phyloP scores from a whole-genome alignment of 2,329 filamentous ascomycete species.

The Corinectria fuckeliana region DNA sequence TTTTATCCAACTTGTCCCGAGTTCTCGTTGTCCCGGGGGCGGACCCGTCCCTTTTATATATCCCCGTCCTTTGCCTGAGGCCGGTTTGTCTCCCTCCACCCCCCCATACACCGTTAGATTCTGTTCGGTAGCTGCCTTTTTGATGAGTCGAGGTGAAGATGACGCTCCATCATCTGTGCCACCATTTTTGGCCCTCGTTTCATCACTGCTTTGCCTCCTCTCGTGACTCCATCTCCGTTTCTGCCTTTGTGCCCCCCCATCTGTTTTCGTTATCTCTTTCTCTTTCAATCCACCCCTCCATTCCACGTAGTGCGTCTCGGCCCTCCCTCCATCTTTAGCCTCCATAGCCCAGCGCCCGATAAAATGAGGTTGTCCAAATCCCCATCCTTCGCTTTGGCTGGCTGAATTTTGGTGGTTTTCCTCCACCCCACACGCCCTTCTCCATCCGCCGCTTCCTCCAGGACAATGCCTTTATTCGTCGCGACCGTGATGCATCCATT shows the following conservation, averaged over 20 bases:
- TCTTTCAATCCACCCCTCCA: constrained; percentile 23
- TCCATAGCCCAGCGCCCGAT: constrained; percentile 10
- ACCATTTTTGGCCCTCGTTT: constrained; percentile 4
- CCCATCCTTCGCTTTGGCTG: constrained; percentile 20
- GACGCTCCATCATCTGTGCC: constrained; percentile 4
- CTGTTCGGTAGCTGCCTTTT: not conserved
- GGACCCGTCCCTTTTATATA: constrained; percentile 40
- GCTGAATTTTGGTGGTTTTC: constrained; percentile 33
- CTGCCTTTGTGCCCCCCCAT: not conserved
- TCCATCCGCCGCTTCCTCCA: constrained; percentile 27
- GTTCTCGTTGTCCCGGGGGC: constrained; percentile 23
- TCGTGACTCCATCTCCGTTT: constrained; percentile 13
- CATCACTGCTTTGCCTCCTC: constrained; percentile 8
- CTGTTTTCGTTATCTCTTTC: constrained; percentile 1
- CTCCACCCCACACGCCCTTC: constrained; percentile 23
- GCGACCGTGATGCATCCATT: constrained; percentile 11
- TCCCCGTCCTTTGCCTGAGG: constrained; percentile 30
- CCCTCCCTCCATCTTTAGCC: constrained; percentile 15
- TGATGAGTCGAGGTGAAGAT: constrained; percentile 8
- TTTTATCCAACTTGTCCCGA: constrained; percentile 19
- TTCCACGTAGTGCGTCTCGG: constrained; percentile 11
- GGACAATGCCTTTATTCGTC: not conserved
- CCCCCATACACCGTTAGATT: not conserved
- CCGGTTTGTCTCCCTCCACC: constrained; percentile 16
- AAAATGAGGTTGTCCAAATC: constrained; percentile 30